phyloP scores from a whole-genome alignment of 345 rosid species.

The Cardamine occulta region DNA sequence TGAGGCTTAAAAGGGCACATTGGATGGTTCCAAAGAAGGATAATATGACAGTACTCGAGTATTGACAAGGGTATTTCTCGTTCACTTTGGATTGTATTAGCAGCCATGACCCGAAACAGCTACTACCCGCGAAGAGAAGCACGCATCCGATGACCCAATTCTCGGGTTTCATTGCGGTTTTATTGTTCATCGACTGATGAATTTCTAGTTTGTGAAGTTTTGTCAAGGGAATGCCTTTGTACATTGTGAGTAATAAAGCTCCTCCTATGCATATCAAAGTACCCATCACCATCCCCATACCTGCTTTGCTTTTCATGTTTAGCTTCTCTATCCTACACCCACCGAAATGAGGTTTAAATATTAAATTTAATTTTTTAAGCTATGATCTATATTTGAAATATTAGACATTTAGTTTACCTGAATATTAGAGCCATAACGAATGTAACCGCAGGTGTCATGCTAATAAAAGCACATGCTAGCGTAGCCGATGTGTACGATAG shows the following conservation, averaged over 20 bases:
- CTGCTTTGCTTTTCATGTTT: conserved; percentile 52
- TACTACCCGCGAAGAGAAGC: conserved; percentile 40
- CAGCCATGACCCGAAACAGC: conserved; percentile 45
- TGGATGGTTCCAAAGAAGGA: conserved; percentile 46
- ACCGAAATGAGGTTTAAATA: neutral
- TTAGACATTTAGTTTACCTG: conserved; percentile 44
- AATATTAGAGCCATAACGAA: conserved; percentile 69
- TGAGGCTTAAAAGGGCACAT: conserved; percentile 45
- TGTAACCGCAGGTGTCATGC: conserved; percentile 70
- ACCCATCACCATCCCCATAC: conserved; percentile 53
- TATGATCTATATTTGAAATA: neutral
- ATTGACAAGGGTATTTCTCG: conserved; percentile 42
- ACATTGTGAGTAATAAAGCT: conserved; percentile 57
- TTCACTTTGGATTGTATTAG: conserved; percentile 46
- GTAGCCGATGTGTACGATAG: conserved; percentile 74
- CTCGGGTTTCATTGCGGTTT: conserved; percentile 24
- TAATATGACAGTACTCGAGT: conserved; percentile 41
- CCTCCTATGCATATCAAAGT: conserved; percentile 61
- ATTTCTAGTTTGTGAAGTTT: conserved; percentile 28
- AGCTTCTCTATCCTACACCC: conserved; percentile 56
- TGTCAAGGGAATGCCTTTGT: conserved; percentile 55
- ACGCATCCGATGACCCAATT: conserved; percentile 43
- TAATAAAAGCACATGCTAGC: conserved; percentile 67
- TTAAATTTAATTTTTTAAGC: neutral
- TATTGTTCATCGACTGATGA: neutral